Evolutionary conservation across 2,329 filamentous ascomycete species (phyloP).

Genomic region (Fusarium haematococcum): DNA sequence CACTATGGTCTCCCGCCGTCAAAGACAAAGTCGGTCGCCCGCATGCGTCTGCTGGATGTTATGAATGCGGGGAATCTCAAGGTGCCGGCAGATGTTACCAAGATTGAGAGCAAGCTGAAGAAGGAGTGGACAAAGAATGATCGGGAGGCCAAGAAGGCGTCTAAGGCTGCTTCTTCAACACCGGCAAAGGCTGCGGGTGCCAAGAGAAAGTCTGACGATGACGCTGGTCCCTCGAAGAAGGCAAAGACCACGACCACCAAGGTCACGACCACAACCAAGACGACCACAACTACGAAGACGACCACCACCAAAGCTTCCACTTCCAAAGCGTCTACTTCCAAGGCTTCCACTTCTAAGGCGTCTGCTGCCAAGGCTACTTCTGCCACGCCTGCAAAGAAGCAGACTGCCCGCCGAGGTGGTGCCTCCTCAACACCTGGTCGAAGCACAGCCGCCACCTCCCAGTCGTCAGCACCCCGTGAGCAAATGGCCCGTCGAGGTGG

Average conservation of each 20-base stretch:
- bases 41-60: conserved; percentile 69
- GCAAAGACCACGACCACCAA: conserved; percentile 10
- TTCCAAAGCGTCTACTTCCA: neutral
- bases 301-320: neutral
- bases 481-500: conserved; percentile 31
- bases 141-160: conserved; percentile 58
- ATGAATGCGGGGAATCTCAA: conserved; percentile 60
- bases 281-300: neutral
- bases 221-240: conserved; percentile 26
- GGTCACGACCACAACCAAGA: neutral
- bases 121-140: conserved; percentile 67
- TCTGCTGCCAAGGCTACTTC: neutral
- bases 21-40: conserved; percentile 68
- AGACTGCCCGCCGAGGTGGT: conserved; percentile 11
- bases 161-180: neutral
- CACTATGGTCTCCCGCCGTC: conserved; percentile 70
- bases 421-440: neutral
- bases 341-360: neutral
- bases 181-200: conserved; percentile 17
- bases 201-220: conserved; percentile 47
- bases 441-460: neutral
- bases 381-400: neutral
- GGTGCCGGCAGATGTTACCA: conserved; percentile 61
- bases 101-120: conserved; percentile 66
- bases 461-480: conserved; percentile 15